Base-by-base conservation (phyloP, 305 asterid species). In the Euphrasia arctica region DNA sequence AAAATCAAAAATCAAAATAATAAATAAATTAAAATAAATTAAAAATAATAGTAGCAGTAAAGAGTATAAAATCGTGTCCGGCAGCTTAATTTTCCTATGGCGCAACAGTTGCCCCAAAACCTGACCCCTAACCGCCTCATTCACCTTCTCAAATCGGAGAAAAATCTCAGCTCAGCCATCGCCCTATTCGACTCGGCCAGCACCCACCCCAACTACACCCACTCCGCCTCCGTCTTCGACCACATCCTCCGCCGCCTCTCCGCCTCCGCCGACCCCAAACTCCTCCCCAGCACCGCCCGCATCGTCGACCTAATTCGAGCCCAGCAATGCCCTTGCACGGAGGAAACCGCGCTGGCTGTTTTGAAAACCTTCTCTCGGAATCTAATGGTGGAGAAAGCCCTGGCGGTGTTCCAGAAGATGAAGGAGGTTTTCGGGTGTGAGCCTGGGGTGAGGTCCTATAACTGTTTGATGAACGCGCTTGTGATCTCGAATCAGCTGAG, bases 171-270 rank as follows among this genome's bases (percentile, higher is more conserved):
- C 63, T 58, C 83, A 29, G 90, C 88, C 9, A 78, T 89, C 71
- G 69, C 63, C 67, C 77, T 92, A 13, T 87, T 92, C 78, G 73
- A 87, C 70, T 74, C 86, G 12, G 91, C 96, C 56, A 77, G 66
- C 29, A 57, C 60, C 60, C 77, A 74, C 64, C 91, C 91, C 47
- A 67, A 71, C 54, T 88, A 75, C 79, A 68, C 78, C 43, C 89
- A 80, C 56, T 63, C 84, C 39, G 65, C 82, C 54, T 69, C 80
- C 47, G 85, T 80, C 64, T 87, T 78, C 80, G 79, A 83, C 74
- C 91, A 85, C 76, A 75, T 89, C 67, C 96, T 89, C 79, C 90
- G 77, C 74, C 95, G 95, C 62, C 79, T 89, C 74, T 80, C 89
- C 63, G 64, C 70, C 60, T 74, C 95, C 54, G 25, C 66, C 5